Evolutionary conservation across 371 early-diverging fungal genomes (phyloP).

Genomic region (Actinomortierella ambigua): DNA sequence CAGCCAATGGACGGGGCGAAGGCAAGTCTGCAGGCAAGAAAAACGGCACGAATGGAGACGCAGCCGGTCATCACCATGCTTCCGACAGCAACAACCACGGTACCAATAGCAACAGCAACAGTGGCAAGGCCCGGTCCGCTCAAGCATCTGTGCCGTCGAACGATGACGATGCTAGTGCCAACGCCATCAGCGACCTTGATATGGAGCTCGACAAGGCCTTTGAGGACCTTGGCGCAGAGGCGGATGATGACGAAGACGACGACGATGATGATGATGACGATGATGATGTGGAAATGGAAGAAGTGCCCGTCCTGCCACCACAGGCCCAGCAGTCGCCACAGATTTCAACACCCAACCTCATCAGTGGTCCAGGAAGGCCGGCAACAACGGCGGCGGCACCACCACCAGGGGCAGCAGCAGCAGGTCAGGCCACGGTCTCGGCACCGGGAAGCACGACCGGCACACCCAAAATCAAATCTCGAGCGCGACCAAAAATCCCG

Average conservation of each 20-base stretch:
- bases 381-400: constrained; percentile 53
- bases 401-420: constrained; percentile 1
- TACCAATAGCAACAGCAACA: background rate
- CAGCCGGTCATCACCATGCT: no score
- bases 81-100: background rate
- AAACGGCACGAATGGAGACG: no score
- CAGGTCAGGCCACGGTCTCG: constrained; percentile 1
- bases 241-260: constrained; percentile 31
- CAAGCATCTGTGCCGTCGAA: background rate
- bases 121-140: no score
- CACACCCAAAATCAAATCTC: no score
- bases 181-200: constrained; percentile 19
- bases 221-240: constrained; percentile 12
- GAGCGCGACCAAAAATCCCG: no score
- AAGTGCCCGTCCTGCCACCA: constrained; percentile 9
- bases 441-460: background rate
- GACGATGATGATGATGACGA: constrained; percentile 17
- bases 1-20: no score
- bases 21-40: no score
- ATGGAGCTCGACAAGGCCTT: constrained; percentile 12
- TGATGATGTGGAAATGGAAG: constrained; percentile 34
- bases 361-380: constrained; percentile 19
- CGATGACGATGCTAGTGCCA: constrained; percentile 20
- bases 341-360: background rate
- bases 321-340: no score